These are phyloP conservation scores for Picochlorum sp. DNA, from an alignment of 139 green algal species.

Conservation along the genomic window DNA sequence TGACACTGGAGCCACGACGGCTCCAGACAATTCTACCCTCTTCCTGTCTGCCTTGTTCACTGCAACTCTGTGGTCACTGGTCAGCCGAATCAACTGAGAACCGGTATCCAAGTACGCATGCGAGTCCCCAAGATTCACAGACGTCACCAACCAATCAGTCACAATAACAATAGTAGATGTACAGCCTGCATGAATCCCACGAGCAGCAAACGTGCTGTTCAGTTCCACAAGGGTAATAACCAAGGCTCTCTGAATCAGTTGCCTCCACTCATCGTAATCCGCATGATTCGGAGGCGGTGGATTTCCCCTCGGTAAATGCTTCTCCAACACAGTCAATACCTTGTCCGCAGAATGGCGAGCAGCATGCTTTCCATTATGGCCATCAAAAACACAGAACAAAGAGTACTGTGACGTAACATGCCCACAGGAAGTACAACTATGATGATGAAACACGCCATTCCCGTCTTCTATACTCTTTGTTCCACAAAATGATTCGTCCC, in stretches of 20 bases:
- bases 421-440: slow-evolving; percentile 3
- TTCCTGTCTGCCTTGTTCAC: slow-evolving; percentile 34
- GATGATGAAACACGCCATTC: not conserved
- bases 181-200: slow-evolving; percentile 31
- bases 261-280: slow-evolving; percentile 10
- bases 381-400: slow-evolving; percentile 52
- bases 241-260: slow-evolving; percentile 34
- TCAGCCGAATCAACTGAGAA: slow-evolving; percentile 23
- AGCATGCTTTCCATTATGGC: slow-evolving; percentile 48
- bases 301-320: slow-evolving; percentile 15
- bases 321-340: slow-evolving; percentile 13
- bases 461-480: not conserved
- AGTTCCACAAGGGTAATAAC: slow-evolving; percentile 24
- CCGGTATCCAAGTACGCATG: slow-evolving; percentile 68
- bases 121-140: slow-evolving; percentile 82
- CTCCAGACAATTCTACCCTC: slow-evolving; percentile 32
- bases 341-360: slow-evolving; percentile 19
- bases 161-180: slow-evolving; percentile 53
- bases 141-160: slow-evolving; percentile 67
- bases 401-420: slow-evolving; percentile 15
- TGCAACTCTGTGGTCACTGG: slow-evolving; percentile 40
- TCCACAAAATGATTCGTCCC: not conserved
- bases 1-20: slow-evolving; percentile 36
- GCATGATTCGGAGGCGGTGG: not conserved
- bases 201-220: slow-evolving; percentile 32